phyloP scores from a whole-genome alignment of 2,329 filamentous ascomycete genomes.

The Aquanectria penicillioides region DNA sequence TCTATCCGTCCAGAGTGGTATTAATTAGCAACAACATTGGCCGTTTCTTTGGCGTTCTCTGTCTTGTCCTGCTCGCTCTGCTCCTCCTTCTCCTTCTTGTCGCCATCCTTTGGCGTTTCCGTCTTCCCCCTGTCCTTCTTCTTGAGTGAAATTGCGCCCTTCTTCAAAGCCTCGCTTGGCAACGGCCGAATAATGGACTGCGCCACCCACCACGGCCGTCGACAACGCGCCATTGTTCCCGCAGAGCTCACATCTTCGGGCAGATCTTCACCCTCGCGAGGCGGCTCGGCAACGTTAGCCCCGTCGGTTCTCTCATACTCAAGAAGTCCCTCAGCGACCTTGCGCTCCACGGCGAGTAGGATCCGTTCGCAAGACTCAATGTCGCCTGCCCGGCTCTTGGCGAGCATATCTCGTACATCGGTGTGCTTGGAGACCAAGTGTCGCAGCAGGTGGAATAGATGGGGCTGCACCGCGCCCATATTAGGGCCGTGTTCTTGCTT shows the following conservation, averaged over 20 bases:
- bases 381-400: conserved; percentile 73
- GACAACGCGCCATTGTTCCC: conserved; percentile 76
- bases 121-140: conserved; percentile 71
- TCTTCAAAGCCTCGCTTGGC: conserved; percentile 86
- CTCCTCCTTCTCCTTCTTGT: conserved; percentile 49
- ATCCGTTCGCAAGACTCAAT: conserved; percentile 82
- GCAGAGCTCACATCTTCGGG: conserved; percentile 67
- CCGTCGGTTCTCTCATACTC: conserved; percentile 70
- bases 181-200: conserved; percentile 88
- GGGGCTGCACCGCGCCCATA: conserved; percentile 84
- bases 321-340: conserved; percentile 76
- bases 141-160: conserved; percentile 78
- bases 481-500: conserved; percentile 65
- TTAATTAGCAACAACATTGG: conserved; percentile 41
- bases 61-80: conserved; percentile 31
- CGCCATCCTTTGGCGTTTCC: conserved; percentile 31
- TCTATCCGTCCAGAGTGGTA: too few relatives aligned
- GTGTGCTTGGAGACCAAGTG: conserved; percentile 84
- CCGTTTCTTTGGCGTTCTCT: conserved; percentile 39
- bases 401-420: conserved; percentile 86
- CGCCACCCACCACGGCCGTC: conserved; percentile 88
- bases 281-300: conserved; percentile 55
- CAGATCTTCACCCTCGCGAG: conserved; percentile 46
- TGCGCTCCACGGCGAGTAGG: conserved; percentile 77
- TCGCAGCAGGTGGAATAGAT: conserved; percentile 91